Evolutionary conservation across 805 yeast species (phyloP).

Genomic region (Cyberlindnera nakhonratchasimensis): DNA sequence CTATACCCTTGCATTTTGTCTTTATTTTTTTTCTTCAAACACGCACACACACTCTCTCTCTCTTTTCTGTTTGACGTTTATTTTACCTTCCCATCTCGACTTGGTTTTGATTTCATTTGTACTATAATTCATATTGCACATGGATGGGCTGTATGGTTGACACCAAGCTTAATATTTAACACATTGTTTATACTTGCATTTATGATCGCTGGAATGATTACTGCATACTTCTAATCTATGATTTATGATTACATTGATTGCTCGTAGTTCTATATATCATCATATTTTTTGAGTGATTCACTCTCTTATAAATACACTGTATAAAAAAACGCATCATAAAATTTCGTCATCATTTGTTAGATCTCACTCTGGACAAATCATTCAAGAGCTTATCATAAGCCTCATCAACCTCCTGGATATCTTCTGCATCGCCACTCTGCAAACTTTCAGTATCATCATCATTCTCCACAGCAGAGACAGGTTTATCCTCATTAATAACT

Average conservation of each 20-base stretch:
- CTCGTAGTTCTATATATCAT: neutral
- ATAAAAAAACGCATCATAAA: neutral
- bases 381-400: slow-evolving; percentile 70
- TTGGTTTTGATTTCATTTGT: neutral
- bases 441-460: slow-evolving; percentile 11
- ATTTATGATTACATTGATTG: neutral
- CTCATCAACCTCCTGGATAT: slow-evolving; percentile 54
- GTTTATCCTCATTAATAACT: slow-evolving; percentile 17
- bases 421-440: slow-evolving; percentile 11
- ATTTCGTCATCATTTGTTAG: slow-evolving; percentile 35
- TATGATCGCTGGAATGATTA: slow-evolving; percentile 10
- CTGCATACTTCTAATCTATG: slow-evolving; percentile 1
- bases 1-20: neutral
- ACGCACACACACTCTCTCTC: no score
- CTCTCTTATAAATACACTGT: no score
- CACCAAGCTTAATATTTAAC: neutral
- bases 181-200: neutral
- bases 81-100: neutral
- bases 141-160: no score
- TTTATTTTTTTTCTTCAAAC: neutral
- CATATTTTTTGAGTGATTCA: no score
- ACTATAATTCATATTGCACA: no score
- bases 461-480: neutral
- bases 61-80: neutral
- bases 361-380: slow-evolving; percentile 62